Conservation (phyloP, 257 asterid genomes). For the Nicotiana undulata region DNA sequence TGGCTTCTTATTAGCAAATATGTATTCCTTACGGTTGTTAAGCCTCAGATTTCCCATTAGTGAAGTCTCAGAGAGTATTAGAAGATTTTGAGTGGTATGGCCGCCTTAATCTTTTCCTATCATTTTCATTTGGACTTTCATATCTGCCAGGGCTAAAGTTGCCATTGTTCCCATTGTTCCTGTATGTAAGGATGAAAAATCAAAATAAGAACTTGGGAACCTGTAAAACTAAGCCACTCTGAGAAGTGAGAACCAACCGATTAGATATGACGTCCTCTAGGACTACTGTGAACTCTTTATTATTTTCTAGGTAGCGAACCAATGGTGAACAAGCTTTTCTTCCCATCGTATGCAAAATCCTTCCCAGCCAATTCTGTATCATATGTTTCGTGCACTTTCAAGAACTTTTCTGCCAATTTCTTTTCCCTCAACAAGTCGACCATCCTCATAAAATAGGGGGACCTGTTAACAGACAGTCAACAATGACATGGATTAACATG, state of each 20-base stretch:
- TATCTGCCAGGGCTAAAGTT: slow-evolving; percentile 60
- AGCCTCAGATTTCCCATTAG: not conserved
- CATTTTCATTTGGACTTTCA: slow-evolving; percentile 48
- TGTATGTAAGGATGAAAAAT: slow-evolving; percentile 8
- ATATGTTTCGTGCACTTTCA: slow-evolving; percentile 69
- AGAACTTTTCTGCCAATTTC: slow-evolving; percentile 86
- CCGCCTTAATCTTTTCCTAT: slow-evolving; percentile 57
- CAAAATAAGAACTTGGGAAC: not conserved
- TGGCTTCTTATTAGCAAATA: not conserved
- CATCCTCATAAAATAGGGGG: slow-evolving; percentile 86
- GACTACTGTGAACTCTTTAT: slow-evolving; percentile 80
- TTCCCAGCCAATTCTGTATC: slow-evolving; percentile 67
- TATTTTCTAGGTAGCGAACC: slow-evolving; percentile 82
- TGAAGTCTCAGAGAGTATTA: slow-evolving; percentile 8
- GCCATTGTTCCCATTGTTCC: slow-evolving; percentile 74
- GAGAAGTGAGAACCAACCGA: slow-evolving; percentile 33
- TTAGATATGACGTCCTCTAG: slow-evolving; percentile 73
- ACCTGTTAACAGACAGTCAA: slow-evolving; percentile 33
- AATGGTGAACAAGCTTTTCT: slow-evolving; percentile 78
- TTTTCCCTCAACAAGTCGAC: slow-evolving; percentile 85
- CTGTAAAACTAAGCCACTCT: not conserved
- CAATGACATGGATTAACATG: not conserved
- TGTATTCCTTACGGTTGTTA: not conserved
- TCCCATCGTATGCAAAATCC: slow-evolving; percentile 87
- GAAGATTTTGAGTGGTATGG: slow-evolving; percentile 67